Conservation (phyloP, 2,329 filamentous ascomycete genomes). For the Rhexocercosporidium sp. region DNA sequence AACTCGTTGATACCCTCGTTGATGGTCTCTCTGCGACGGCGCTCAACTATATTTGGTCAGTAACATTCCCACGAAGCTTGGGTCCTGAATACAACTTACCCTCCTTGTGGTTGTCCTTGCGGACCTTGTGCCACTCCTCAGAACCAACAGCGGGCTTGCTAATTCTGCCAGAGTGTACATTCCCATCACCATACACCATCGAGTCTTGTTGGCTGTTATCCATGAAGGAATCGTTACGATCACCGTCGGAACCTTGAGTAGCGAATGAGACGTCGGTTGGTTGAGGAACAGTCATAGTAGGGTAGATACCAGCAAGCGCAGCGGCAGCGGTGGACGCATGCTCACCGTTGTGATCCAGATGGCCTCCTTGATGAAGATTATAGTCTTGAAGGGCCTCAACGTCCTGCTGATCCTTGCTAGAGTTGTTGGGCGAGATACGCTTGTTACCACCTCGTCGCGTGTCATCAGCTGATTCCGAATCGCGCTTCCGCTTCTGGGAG, state of each 20-base stretch:
- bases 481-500: conserved; percentile 44
- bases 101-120: conserved; percentile 99
- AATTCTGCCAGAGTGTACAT: conserved; percentile 43
- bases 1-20: conserved; percentile 99
- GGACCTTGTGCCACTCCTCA: conserved; percentile 96
- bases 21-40: conserved; percentile 94
- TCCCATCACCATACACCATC: conserved; percentile 45
- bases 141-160: conserved; percentile 91
- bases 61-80: neutral
- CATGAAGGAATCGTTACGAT: conserved; percentile 47
- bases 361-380: conserved; percentile 50
- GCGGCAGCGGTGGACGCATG: conserved; percentile 65
- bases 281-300: conserved; percentile 60
- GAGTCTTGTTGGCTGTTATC: conserved; percentile 43
- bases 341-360: conserved; percentile 57
- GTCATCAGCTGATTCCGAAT: conserved; percentile 44
- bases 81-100: conserved; percentile 58
- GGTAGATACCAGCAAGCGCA: conserved; percentile 47
- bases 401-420: conserved; percentile 39
- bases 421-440: conserved; percentile 41
- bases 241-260: conserved; percentile 48
- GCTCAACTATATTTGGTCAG: conserved; percentile 72
- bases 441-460: conserved; percentile 41
- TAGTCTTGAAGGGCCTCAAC: conserved; percentile 44
- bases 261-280: conserved; percentile 59